A percentile compares a stretch with the other conserved stretches of the same genome.
Evolutionary conservation across 2,329 filamentous ascomycete genomes (phyloP).

Genomic region (Coniochaeta hoffmannii): DNA sequence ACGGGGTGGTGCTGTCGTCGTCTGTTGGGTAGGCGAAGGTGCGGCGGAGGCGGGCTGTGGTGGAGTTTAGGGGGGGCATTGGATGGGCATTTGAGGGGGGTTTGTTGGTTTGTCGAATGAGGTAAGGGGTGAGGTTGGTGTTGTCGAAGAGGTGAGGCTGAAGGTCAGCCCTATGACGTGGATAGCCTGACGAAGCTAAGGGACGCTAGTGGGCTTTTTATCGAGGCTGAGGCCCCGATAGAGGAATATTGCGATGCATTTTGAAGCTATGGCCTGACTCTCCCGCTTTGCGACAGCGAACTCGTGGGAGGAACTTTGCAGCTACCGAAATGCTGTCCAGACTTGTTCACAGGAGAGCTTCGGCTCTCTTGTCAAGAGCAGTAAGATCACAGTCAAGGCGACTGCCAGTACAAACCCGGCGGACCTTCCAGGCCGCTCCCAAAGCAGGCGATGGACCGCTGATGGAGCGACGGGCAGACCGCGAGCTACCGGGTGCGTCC

Average conservation of each 20-base stretch:
- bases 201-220: not conserved
- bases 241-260: conserved; percentile 1
- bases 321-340: conserved; percentile 25
- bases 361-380: conserved; percentile 14
- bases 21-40: conserved; percentile 70
- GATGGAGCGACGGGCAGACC: conserved; percentile 57
- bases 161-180: conserved; percentile 6
- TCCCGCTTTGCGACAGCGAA: too few relatives aligned
- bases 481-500: conserved; percentile 54
- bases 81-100: not conserved
- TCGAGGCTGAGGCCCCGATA: not conserved
- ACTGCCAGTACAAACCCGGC: conserved; percentile 22
- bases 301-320: too few relatives aligned
- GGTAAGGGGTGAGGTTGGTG: not conserved
- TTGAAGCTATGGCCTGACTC: conserved; percentile 2
- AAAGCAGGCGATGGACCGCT: conserved; percentile 54
- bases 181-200: not conserved
- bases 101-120: too few relatives aligned
- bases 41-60: conserved; percentile 58
- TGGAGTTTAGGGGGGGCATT: conserved; percentile 14
- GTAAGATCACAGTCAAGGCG: conserved; percentile 8
- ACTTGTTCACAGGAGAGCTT: conserved; percentile 22
- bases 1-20: conserved; percentile 41
- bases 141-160: conserved; percentile 2
- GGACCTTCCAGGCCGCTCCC: conserved; percentile 47